Conservation (phyloP, 129 eudicot species). For the Helianthus annuus region DNA sequence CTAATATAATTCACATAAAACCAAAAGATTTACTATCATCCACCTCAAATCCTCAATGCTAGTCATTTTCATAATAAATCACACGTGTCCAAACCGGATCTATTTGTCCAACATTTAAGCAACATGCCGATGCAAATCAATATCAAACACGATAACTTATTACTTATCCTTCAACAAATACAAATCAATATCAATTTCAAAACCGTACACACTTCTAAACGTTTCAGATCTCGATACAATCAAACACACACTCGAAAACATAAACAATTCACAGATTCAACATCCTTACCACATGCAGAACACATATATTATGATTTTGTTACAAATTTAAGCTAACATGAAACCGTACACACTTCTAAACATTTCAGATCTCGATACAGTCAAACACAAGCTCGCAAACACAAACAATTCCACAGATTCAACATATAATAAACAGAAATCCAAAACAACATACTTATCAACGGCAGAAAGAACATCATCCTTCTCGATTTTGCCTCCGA, state of each 20-base stretch:
- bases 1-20: not conserved
- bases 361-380: slow-evolving; percentile 16
- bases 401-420: not conserved
- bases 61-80: not conserved
- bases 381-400: slow-evolving; percentile 1
- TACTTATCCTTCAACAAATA: not conserved
- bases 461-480: slow-evolving; percentile 78
- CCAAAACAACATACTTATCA: slow-evolving; percentile 53
- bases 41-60: not conserved
- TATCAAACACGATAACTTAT: not conserved
- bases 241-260: slow-evolving; percentile 1
- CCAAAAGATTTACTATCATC: not conserved
- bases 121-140: slow-evolving; percentile 5
- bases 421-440: not conserved
- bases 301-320: too few species aligned
- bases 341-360: not conserved
- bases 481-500: slow-evolving; percentile 84
- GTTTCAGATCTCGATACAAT: slow-evolving; percentile 12
- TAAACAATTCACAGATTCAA: slow-evolving; percentile 5
- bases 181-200: slow-evolving; percentile 13
- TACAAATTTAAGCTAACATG: too few species aligned
- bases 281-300: not conserved
- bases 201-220: not conserved
- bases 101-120: not conserved
- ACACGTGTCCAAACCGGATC: not conserved